These are phyloP conservation scores for Fagus crenata DNA, from an alignment of 306 rosid genomes.

Conservation along the genomic window DNA sequence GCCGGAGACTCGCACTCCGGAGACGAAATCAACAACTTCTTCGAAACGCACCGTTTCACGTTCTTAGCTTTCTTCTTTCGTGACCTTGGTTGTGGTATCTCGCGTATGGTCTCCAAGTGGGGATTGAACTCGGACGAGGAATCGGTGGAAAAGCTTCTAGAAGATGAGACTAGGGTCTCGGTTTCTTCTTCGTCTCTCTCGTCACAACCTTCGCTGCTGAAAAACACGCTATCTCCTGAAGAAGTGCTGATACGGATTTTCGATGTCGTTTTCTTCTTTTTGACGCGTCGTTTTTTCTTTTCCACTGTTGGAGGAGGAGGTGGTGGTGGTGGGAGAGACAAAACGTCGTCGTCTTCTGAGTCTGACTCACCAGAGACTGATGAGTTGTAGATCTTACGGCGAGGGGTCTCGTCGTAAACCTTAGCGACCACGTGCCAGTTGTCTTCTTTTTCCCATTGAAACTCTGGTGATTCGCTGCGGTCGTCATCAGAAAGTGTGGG, in stretches of 20 bases:
- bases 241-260: slow-evolving; percentile 55
- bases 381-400: slow-evolving; percentile 52
- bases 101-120: slow-evolving; percentile 37
- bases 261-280: slow-evolving; percentile 32
- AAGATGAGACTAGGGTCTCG: slow-evolving; percentile 55
- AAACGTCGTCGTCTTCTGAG: slow-evolving; percentile 24
- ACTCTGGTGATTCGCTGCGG: slow-evolving; percentile 8
- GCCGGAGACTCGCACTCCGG: slow-evolving; percentile 43
- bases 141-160: slow-evolving; percentile 52
- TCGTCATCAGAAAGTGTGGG: slow-evolving; percentile 48
- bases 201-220: slow-evolving; percentile 40
- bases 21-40: neutral
- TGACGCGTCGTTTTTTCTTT: slow-evolving; percentile 35
- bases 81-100: neutral
- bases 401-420: slow-evolving; percentile 31
- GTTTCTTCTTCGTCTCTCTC: slow-evolving; percentile 47
- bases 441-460: slow-evolving; percentile 47
- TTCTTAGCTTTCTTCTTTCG: slow-evolving; percentile 22
- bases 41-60: slow-evolving; percentile 27
- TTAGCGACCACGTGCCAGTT: slow-evolving; percentile 55
- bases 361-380: slow-evolving; percentile 37
- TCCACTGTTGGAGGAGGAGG: slow-evolving; percentile 7
- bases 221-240: slow-evolving; percentile 51
- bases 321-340: slow-evolving; percentile 30
- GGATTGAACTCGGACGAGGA: slow-evolving; percentile 32